Evolutionary conservation across 306 rosid species (phyloP), one percentile per base, ranked within the genome.

Genomic region (Malus asiatica): DNA sequence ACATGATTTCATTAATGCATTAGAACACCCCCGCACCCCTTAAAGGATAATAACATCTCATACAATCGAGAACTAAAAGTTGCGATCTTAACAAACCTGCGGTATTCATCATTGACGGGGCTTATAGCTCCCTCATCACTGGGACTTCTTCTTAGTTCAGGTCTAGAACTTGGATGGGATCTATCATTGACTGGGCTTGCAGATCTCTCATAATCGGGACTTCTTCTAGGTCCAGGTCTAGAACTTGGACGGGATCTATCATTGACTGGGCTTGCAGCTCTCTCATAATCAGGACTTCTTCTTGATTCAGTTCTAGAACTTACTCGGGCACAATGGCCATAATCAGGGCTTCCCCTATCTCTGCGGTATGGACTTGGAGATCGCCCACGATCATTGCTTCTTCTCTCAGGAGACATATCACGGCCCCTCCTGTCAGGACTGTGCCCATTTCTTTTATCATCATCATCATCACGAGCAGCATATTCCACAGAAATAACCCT

Each of bases 401-500:
- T 86, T 66, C 90, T 89, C 44, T 91, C 93, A 35, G 91, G 91
- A 42, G 95, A 88, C 32, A 55, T 58, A 76, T 84, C 95, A 30
- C 81, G 93, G 27, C 91, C 94, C 87, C 90, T 88, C 68, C 91
- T 89, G 48, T 89, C 95, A 71, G 95, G 97, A 84, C 95, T 89
- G n/a, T 85, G 67, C 62, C 89, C 93, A 79, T 82, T 84, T 85
- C 84, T 91, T 80, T 58, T 85, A 40, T 86, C 95, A 45, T 91
- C 97, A 45, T 91, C 97, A 63, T 91, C 97, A 81, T 91, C 97
- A 74, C 88, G 86, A 58, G 89, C 88, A 52, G 97, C 97, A 84
- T 86, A 91, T 83, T 91, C 97, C 77, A 91, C 97, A 0, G 97
- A 86, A 81, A 91, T 89, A 73, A 88, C 91, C 53, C 91, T 89